Evolutionary conservation across 2,329 filamentous ascomycete genomes (phyloP), one percentile per base, ranked within the genome.

Genomic region (Fusarium chlamydosporum): DNA sequence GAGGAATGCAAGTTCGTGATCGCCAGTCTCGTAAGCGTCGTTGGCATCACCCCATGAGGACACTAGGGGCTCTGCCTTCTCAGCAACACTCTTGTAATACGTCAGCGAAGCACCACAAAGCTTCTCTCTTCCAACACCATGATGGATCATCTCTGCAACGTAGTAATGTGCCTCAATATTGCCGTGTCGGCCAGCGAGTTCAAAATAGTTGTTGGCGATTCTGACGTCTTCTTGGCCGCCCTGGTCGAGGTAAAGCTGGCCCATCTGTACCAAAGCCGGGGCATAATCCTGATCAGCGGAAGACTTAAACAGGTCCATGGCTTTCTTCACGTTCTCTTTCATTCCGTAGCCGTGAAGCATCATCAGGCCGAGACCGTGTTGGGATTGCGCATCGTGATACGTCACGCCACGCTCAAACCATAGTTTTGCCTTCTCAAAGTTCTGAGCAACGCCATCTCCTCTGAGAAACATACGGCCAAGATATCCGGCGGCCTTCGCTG

Each of bases 81-180:
- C 91, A 4, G 91, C 89, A 11, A 94, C 91, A 69, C 85, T 87
- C 79, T 94, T 94, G 81, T 97, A 97, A 77, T 96, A 96, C 13
- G 87, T 87, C 41, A 93, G 86, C 3, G 94, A 93, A 60, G 92
- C 85, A 9, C 85, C 86, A 74, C 94, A 97, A 13, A 91, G 90
- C 71, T 90, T 89, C 69, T 97, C 92, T 35, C 92, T 86, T 7
- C 92, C 93, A 31, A 96, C 86, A 0, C 92, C 94, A 66, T 92
- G 88, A 71, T 94, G 88, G 26, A 90, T 91, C 82, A 97, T 89
- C 79, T 97, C 94, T 3, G 93, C 94, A 6, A 97, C 87, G 77
- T 97, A 97, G 80, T 97, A 97, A 76, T 92, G 93, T 0, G 94
- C 92, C 79, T 97, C 94, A 65, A 97, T 91, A 75, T 94, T 92